phyloP scores from a whole-genome alignment of 495 filamentous ascomycete genomes.

The Podospora comata region DNA sequence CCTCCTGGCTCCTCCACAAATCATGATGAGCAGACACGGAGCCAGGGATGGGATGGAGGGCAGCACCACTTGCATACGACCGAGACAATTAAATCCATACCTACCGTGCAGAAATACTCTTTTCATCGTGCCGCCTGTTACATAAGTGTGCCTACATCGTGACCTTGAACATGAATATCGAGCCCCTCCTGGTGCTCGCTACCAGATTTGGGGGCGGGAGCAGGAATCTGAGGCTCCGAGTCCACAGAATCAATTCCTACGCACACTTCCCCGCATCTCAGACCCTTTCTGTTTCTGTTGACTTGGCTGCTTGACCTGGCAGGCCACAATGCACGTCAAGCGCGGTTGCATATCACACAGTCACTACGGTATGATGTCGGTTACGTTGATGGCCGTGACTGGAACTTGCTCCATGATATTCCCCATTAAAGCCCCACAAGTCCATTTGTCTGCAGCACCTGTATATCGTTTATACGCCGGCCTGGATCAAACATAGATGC shows the following conservation, averaged over 20 bases:
- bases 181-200: slow-evolving; percentile 6
- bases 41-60: background rate
- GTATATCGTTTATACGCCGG: background rate
- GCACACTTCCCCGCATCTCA: slow-evolving; percentile 4
- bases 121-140: background rate
- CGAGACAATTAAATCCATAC: background rate
- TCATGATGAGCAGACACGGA: background rate
- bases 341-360: slow-evolving; percentile 5
- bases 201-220: background rate
- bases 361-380: slow-evolving; percentile 8
- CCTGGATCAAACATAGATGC: background rate
- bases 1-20: background rate
- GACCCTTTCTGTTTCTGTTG: background rate
- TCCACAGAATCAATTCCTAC: background rate
- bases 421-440: background rate
- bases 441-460: background rate
- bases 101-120: background rate
- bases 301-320: slow-evolving; percentile 3
- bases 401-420: slow-evolving; percentile 11
- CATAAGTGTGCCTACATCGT: background rate
- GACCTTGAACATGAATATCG: background rate
- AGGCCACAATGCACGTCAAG: background rate
- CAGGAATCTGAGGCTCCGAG: slow-evolving; percentile 6
- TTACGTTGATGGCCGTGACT: slow-evolving; percentile 22
- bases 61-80: background rate